phyloP scores from a whole-genome alignment of 352 stramenopile species.

The Globisporangium apiculatum region DNA sequence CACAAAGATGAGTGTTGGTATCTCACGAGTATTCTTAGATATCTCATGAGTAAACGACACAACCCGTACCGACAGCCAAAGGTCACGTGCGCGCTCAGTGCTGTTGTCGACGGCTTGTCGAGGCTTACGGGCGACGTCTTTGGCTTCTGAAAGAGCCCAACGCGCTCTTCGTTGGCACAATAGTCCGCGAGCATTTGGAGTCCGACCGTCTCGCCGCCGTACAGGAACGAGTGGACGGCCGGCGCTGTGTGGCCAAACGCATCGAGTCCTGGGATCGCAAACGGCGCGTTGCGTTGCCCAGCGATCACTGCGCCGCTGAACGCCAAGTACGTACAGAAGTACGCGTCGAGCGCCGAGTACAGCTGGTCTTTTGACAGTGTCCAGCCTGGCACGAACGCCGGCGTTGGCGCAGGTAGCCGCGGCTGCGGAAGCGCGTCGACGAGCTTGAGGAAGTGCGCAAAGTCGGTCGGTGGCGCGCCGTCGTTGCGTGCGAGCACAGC shows the following conservation, averaged over 20 bases:
- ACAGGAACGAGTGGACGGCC: conserved; percentile 34
- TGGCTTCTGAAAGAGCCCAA: conserved; percentile 94
- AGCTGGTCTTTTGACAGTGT: conserved; percentile 21
- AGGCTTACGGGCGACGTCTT: conserved; percentile 87
- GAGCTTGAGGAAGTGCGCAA: conserved; percentile 48
- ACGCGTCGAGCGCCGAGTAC: conserved; percentile 21
- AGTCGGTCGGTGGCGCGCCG: conserved; percentile 33
- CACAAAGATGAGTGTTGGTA: too few species aligned
- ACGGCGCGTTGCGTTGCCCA: conserved; percentile 20
- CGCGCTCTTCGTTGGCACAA: conserved; percentile 53
- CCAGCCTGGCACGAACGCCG: conserved; percentile 17
- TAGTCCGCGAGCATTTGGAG: conserved; percentile 51
- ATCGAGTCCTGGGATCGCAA: conserved; percentile 30
- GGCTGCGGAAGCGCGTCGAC: conserved; percentile 48
- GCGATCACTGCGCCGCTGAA: conserved; percentile 17
- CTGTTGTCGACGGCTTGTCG: conserved; percentile 87
- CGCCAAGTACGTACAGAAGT: conserved; percentile 12
- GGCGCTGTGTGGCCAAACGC: conserved; percentile 32
- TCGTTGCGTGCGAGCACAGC: conserved; percentile 43
- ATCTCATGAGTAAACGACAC: too few species aligned
- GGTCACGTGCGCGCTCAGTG: conserved; percentile 89
- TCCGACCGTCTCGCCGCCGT: conserved; percentile 44
- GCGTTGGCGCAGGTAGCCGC: conserved; percentile 30
- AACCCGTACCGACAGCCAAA: too few species aligned
- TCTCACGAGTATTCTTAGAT: too few species aligned